Percentiles rank a stretch among this genome's conserved stretches.
Conservation (phyloP, 2,329 filamentous ascomycete genomes). For the Xylariaceae sp. region DNA sequence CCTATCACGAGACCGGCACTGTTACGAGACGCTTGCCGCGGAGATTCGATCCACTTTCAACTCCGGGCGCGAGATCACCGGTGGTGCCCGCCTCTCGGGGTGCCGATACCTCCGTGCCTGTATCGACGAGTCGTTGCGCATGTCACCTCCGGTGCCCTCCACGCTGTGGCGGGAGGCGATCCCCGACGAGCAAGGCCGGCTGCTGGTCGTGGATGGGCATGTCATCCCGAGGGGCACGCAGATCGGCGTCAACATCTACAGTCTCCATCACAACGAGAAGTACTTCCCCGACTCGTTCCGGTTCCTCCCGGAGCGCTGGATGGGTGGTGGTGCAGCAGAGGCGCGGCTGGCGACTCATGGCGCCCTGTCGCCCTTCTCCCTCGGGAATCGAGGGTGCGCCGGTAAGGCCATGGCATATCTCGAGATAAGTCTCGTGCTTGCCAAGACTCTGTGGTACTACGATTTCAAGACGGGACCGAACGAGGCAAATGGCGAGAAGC, state of each 20-base stretch:
- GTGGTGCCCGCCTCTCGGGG: constrained; percentile 5
- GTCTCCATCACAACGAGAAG: constrained; percentile 6
- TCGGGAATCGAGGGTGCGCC: constrained; percentile 4
- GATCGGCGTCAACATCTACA: constrained; percentile 5
- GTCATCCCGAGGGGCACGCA: constrained; percentile 1
- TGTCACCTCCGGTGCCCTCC: constrained; percentile 10
- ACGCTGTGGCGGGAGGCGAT: constrained; percentile 10
- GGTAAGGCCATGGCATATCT: constrained; percentile 7
- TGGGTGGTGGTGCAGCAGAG: background rate
- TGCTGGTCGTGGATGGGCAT: constrained; percentile 9
- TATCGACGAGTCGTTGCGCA: constrained; percentile 15
- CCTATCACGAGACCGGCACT: constrained; percentile 13
- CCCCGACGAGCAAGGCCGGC: constrained; percentile 1
- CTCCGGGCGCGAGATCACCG: constrained; percentile 5
- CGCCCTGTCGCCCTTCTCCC: constrained; percentile 4
- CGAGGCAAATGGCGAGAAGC: background rate
- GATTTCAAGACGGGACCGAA: background rate
- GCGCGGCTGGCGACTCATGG: background rate
- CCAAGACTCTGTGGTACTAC: constrained; percentile 6
- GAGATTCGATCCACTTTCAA: constrained; percentile 12
- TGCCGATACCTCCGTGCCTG: constrained; percentile 14
- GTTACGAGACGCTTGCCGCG: constrained; percentile 7
- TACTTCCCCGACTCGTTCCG: constrained; percentile 5
- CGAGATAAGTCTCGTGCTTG: constrained; percentile 3
- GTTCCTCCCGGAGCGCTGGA: constrained; percentile 1